phyloP scores from a whole-genome alignment of 345 rosid genomes.

The Salix viminalis region DNA sequence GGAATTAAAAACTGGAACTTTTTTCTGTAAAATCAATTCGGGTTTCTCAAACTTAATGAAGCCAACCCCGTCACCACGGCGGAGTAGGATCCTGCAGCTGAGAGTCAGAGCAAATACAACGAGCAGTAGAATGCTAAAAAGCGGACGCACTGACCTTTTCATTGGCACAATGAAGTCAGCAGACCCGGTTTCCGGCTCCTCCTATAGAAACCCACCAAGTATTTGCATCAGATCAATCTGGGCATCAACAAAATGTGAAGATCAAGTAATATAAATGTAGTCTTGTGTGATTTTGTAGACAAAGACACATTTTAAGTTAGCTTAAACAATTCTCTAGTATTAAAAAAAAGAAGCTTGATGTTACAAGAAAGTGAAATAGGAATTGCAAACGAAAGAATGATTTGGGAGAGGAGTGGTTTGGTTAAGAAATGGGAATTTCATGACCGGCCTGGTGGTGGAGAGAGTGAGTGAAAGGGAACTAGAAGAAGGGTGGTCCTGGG shows the following conservation, averaged over 20 bases:
- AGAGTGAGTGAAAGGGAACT: not conserved
- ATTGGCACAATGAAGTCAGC: conserved; percentile 25
- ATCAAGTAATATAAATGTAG: not conserved
- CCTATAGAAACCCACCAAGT: conserved; percentile 9
- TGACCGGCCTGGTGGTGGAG: not conserved
- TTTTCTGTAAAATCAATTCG: not conserved
- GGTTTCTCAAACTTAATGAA: conserved; percentile 30
- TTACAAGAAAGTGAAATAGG: conserved; percentile 22
- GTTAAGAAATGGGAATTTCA: conserved; percentile 18
- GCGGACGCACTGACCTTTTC: conserved; percentile 72
- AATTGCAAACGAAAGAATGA: conserved; percentile 3
- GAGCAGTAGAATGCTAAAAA: conserved; percentile 54
- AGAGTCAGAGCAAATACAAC: conserved; percentile 48
- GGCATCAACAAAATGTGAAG: not conserved
- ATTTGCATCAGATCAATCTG: not conserved
- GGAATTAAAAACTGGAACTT: conserved; percentile 46
- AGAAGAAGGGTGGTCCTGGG: not conserved
- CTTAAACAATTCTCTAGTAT: not conserved
- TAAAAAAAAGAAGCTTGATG: not conserved
- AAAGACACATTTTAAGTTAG: not conserved
- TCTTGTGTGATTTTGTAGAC: not conserved
- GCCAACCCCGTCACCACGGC: conserved; percentile 37
- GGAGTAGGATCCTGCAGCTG: conserved; percentile 41
- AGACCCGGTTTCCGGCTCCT: conserved; percentile 11
- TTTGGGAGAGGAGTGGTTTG: not conserved